Percentiles rank a stretch among this genome's conserved stretches.
These are phyloP conservation scores for Trypanosoma theileri DNA, from an alignment of 208 protist species.

Conservation along the genomic window DNA sequence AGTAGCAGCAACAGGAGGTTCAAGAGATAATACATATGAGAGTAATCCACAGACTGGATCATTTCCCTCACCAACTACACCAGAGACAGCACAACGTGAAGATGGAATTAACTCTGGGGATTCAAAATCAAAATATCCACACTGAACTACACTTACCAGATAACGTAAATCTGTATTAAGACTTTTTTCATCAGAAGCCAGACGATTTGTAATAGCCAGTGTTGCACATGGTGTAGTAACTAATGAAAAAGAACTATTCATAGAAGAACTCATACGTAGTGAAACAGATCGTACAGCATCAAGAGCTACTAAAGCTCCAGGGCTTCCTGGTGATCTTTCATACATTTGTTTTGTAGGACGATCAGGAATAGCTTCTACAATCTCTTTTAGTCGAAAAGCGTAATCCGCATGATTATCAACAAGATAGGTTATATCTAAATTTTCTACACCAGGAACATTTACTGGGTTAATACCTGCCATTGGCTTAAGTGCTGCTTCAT, in stretches of 20 bases:
- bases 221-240: slow-evolving; percentile 1
- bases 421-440: slow-evolving; percentile 72
- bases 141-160: neutral
- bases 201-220: slow-evolving; percentile 21
- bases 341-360: slow-evolving; percentile 23
- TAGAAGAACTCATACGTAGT: slow-evolving; percentile 14
- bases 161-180: slow-evolving; percentile 5
- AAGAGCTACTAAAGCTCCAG: slow-evolving; percentile 18
- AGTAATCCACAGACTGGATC: neutral
- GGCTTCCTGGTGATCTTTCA: slow-evolving; percentile 6
- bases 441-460: slow-evolving; percentile 82
- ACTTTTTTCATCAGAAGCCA: slow-evolving; percentile 13
- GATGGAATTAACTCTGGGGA: slow-evolving; percentile 18
- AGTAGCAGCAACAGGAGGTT: neutral
- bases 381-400: slow-evolving; percentile 49
- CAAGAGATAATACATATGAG: slow-evolving; percentile 7
- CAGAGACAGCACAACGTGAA: slow-evolving; percentile 7
- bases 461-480: slow-evolving; percentile 77
- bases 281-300: neutral
- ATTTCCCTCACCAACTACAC: slow-evolving; percentile 8
- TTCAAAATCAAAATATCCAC: slow-evolving; percentile 27
- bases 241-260: neutral
- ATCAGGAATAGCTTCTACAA: slow-evolving; percentile 31
- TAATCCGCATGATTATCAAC: slow-evolving; percentile 65
- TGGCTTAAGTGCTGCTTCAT: slow-evolving; percentile 65